Base-by-base conservation (phyloP, 176 grass and related monocot genomes). In the Olyra latifolia region DNA sequence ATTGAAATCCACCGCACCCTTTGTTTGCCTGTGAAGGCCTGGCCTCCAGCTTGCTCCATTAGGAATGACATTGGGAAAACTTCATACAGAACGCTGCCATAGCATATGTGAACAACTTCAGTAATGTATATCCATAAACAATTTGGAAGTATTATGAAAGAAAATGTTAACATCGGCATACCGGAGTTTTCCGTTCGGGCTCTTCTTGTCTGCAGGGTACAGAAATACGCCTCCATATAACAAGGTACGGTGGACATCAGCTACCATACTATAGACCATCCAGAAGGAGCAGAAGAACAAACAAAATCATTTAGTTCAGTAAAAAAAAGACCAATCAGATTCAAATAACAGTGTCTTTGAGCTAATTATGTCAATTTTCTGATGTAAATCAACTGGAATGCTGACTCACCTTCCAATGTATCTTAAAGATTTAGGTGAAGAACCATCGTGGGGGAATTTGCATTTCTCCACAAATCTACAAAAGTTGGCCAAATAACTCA, bases 1-100 rank as follows among this genome's bases (percentile, higher is more conserved):
- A 53, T 46, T 56, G 20, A 61, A 39, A 44, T 11, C 42, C n/a
- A 50, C 22, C 82, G 45, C 79, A 99, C 96, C 93, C 91, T 64
- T 80, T 90, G 88, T 77, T 93, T 93, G 49, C 97, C 97, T 25
- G 93, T 96, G 79, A 93, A 99, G 75, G 90, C 68, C 63, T 99
- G 93, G 3, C 97, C 97, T 78, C 97, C 97, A 24, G 97, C 97
- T 91, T 99, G 84, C 75, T 99, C 97, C 87, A 99, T 93, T 71
- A 99, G 72, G 62, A 99, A 96, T 45, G 93, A 93, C 97, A 99
- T 99, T 0, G 97, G 97, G 29, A 96, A 93, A 10, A 95, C 93
- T 82, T 99, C 97, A 66, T 99, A 99, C n/a, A 99, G 75, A 73
- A 99, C 88, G 73, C 96, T 99, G 84, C 15, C 57, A 85, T 40